A percentile compares a stretch with the other conserved stretches of the same genome.
Conservation (phyloP, 495 filamentous ascomycete species). For the Penicillium alfredii region DNA sequence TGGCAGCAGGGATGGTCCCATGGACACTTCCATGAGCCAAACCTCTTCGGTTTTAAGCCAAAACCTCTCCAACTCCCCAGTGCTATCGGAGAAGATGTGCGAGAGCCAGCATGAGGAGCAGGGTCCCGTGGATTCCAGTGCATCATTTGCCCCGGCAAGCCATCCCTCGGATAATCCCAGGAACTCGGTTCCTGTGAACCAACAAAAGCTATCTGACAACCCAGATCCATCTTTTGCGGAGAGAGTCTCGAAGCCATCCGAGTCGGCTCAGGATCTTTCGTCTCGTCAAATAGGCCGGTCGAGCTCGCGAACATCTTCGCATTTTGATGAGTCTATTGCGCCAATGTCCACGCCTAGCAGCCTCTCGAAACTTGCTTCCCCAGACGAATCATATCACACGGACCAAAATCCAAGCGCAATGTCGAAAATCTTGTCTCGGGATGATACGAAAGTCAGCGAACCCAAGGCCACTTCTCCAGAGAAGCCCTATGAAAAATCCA, state of each 20-base stretch:
- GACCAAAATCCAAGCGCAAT: conserved; percentile 40
- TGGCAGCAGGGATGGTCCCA: conserved; percentile 27
- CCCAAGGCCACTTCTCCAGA: conserved; percentile 16
- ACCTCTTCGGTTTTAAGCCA: conserved; percentile 30
- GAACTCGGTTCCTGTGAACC: conserved; percentile 21
- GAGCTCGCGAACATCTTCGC: conserved; percentile 36
- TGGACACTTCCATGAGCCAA: conserved; percentile 23
- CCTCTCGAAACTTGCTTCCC: conserved; percentile 23
- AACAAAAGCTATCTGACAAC: conserved; percentile 22
- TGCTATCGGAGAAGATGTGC: conserved; percentile 25
- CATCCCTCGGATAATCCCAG: conserved; percentile 21
- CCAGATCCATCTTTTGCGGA: conserved; percentile 11
- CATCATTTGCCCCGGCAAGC: conserved; percentile 12
- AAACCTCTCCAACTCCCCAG: conserved; percentile 30
- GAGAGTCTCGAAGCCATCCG: conserved; percentile 24
- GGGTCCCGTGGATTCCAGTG: conserved; percentile 12
- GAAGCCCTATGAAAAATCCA: conserved; percentile 20
- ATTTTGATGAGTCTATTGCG: conserved; percentile 28
- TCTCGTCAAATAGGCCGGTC: conserved; percentile 22
- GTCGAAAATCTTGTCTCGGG: conserved; percentile 31
- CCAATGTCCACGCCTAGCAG: conserved; percentile 31
- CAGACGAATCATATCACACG: conserved; percentile 32
- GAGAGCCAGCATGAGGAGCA: conserved; percentile 23
- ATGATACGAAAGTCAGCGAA: conserved; percentile 21
- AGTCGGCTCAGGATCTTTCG: conserved; percentile 17